Evolutionary conservation across 129 eudicot genomes (phyloP).

Genomic region (Dittrichia graveolens): DNA sequence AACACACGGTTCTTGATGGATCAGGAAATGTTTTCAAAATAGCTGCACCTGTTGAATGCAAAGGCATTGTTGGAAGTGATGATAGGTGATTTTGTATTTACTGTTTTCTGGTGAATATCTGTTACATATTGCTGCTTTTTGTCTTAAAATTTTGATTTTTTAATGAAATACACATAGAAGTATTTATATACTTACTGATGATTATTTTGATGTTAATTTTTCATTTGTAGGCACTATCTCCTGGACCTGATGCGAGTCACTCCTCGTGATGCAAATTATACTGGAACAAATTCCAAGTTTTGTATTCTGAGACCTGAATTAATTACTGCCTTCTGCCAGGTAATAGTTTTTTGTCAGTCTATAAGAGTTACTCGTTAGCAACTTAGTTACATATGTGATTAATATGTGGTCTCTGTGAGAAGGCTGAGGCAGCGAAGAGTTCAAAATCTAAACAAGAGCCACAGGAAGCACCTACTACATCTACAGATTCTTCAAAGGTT

Average conservation of each 20-base stretch:
- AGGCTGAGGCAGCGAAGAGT: conserved; percentile 74
- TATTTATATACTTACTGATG: not conserved
- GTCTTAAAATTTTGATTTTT: too few species aligned
- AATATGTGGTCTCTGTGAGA: conserved; percentile 30
- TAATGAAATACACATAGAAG: not conserved
- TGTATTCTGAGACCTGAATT: conserved; percentile 95
- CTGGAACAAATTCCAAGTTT: conserved; percentile 87
- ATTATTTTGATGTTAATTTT: not conserved
- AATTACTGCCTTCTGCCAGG: conserved; percentile 84
- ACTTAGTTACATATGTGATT: conserved; percentile 8
- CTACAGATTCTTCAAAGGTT: conserved; percentile 45
- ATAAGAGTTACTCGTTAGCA: not conserved
- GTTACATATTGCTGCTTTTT: too few species aligned
- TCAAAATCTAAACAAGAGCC: conserved; percentile 42
- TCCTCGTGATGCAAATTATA: conserved; percentile 98
- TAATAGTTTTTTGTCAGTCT: conserved; percentile 16
- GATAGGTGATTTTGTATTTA: conserved; percentile 62
- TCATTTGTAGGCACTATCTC: conserved; percentile 81
- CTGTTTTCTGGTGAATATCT: not conserved
- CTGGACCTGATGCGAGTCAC: conserved; percentile 98
- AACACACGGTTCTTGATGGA: conserved; percentile 87
- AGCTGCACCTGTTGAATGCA: conserved; percentile 99
- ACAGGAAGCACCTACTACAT: conserved; percentile 36
- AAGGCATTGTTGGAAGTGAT: conserved; percentile 99
- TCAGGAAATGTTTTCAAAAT: conserved; percentile 77